Evolutionary conservation across 441 rosid genomes (phyloP), one percentile per base, ranked within the genome.

Genomic region (Adansonia madagascariensis): DNA sequence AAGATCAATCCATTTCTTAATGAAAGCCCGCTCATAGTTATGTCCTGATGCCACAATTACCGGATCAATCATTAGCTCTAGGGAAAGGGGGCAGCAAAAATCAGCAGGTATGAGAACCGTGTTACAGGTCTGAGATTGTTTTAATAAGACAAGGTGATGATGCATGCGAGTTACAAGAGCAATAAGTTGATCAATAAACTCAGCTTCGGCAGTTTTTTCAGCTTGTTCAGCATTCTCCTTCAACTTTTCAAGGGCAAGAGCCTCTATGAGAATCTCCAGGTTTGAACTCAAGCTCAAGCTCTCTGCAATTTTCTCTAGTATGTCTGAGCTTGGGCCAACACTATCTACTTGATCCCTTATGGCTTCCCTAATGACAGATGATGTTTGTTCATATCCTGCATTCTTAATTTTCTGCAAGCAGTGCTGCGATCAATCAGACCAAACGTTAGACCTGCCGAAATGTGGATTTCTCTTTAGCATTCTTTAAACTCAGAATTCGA

Each of bases 11-110:
- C 98, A 96, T 65, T 86, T 85, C 82, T 91, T 91, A 74, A 94
- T 96, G 81, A 88, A 94, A 60, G 86, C 91, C 59, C 93, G 87
- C 80, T 96, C 98, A 60, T 94, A 96, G 35, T 98, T 96, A 78
- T 96, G 96, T 76, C 99, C 99, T 22, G 98, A 91, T 57, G 92
- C 86, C 44, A 94, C 95, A 77, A 94, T 94, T 70, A 96, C 99
- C 55, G 99, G 99, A 89, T 96, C 98, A 47, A 89, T 91, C 99
- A 62, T 62, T 62, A 62, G 44, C 44, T 62, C 44, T 62, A 62
- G 44, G 67, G 67, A 62, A 62, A 62, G 67, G 67, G 67, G 67
- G 17, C 67, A 62, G 43, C 14, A 12, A 8, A 62, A 62, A 15
- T 62, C 67, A 14, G 17, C 1, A 31, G 67, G 67, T 62, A 14